Evolutionary conservation across 306 rosid genomes (phyloP).

Genomic region (Fragaria ananassa): DNA sequence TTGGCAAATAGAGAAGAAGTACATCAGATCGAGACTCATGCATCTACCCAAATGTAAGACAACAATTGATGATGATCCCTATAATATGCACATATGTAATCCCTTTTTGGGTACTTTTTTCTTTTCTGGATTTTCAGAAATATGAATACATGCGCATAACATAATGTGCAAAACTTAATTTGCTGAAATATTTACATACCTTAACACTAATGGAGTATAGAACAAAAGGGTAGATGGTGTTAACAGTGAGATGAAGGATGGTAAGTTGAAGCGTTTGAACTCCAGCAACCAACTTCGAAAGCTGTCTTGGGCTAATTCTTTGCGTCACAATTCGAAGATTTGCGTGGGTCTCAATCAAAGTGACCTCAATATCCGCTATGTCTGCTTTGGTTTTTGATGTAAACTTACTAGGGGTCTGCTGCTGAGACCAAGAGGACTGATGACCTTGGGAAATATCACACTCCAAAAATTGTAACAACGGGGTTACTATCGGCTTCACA

Average conservation of each 20-base stretch:
- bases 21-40: background rate
- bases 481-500: constrained; percentile 24
- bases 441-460: constrained; percentile 26
- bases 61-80: constrained; percentile 6
- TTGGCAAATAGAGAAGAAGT: constrained; percentile 15
- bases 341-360: constrained; percentile 87
- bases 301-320: constrained; percentile 45
- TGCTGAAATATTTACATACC: constrained; percentile 40
- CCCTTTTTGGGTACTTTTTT: background rate
- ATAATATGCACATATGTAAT: too few relatives aligned
- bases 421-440: constrained; percentile 56
- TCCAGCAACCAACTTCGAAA: constrained; percentile 61
- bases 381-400: constrained; percentile 57
- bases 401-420: constrained; percentile 47
- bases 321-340: constrained; percentile 64
- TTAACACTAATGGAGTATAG: constrained; percentile 81
- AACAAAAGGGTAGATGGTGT: constrained; percentile 55
- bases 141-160: background rate
- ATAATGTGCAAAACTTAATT: background rate
- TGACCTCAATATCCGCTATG: constrained; percentile 85
- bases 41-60: background rate
- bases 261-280: constrained; percentile 64
- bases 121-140: background rate
- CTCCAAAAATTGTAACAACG: constrained; percentile 58
- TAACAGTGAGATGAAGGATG: constrained; percentile 81